Base-by-base conservation (phyloP, 805 yeast species). In the Kodamaea neixiangensis region DNA sequence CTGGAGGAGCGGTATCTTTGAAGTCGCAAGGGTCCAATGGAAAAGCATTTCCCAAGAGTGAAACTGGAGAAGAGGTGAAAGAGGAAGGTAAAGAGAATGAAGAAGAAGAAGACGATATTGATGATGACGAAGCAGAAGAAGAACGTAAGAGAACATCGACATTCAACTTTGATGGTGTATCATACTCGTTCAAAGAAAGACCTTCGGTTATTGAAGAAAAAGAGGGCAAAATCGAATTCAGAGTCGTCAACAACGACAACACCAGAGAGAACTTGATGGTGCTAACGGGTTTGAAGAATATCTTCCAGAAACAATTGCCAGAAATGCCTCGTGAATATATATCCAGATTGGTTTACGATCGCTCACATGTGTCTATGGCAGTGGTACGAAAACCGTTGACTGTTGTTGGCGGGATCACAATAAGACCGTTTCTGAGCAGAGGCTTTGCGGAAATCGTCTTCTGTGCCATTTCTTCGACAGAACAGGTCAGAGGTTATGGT, bases 271-370 rank as follows among this genome's bases (percentile, higher is more conserved):
- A 82, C 66, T 75, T 94, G 75, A 89, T 94, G 77, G 93, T 94
- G 46, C 74, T 94, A 55, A 94, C 98, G 0, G 99, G 99, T 1
- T 71, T 94, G 55, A 94, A 94, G 69, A 94, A 93, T 65, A 93
- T 94, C 57, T 94, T 94, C 68, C 99, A 94, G 66, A 92, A 92
- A 62, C 99, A 94, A 71, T 78, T 94, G 55, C 99, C 99, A 1
- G 93, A 94, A 69, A 94, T 94, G 99, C 99, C 99, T 17, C 81
- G 94, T 54, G 98, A 94, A 64, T 94, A 94, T 69, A 94, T 94
- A 63, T 90, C 97, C 5, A 75, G 99, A 57, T 78, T 94, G 54
- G 98, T 94, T 3, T 94, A 91, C 65, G 99, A 94, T 65, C 75
- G 97, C 58, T 86, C 93, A 37, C 99, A 94, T 71, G 73, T 96